Base-by-base conservation (phyloP, 2,329 filamentous ascomycete species). In the Botryotinia calthae region DNA sequence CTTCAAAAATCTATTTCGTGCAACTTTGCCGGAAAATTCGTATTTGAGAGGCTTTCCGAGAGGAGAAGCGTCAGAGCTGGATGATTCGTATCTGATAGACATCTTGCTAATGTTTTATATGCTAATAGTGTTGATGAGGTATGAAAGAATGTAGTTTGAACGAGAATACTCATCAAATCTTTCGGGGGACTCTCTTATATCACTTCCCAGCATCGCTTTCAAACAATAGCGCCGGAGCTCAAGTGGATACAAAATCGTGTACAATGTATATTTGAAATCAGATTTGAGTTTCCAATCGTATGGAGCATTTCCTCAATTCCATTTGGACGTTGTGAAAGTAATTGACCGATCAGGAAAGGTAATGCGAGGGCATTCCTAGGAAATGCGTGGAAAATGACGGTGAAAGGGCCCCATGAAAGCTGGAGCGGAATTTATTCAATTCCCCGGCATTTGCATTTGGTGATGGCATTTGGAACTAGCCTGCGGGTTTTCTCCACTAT, bases 1-100 rank as follows among this genome's bases (percentile, higher is more conserved):
- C 80, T 92, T 92, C 75, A 91, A 80, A 77, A 91, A 89, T n/a
- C 89, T 84, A 79, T 92, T 92, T 59, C 85, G 86, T 2, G 89
- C 89, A 2, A 85, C 86, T 72, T 83, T 84, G 69, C 85, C 84
- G 59, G 86, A 86, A 80, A 87, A 87, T 40, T 82, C 80, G 74
- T 87, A 87, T 28, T 81, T 79, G 64, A 88, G 81, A 16, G 86
- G 85, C 76, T 83, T 76, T 20, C 80, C 85, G 28, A 88, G 79
- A 1, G 84, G 82, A 4, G 77, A 76, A 61, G 75, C 74, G 74
- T 80, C 77, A 31, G 61, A 72, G 67, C 48, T 76, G 10, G 77
- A 75, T 44, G 78, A 79, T 71, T 74, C 54, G 58, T 79, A 79
- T 73, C 78, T 73, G 66, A 74, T 58, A 48, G 75, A 61, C 76